Conservation (phyloP, 352 stramenopile genomes). For the Globisporangium uncinulatum region DNA sequence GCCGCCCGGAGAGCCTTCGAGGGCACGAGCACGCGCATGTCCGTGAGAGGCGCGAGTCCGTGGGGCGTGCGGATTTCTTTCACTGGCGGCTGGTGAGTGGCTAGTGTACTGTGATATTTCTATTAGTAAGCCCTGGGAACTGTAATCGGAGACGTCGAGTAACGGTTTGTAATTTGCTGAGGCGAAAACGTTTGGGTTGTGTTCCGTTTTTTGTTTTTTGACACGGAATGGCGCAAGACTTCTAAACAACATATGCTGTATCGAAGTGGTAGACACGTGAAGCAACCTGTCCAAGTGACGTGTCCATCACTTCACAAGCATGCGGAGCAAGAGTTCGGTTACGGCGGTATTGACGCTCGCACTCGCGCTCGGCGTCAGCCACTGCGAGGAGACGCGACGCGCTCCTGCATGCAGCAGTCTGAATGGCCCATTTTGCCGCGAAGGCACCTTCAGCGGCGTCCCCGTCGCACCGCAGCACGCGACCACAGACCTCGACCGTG, state of each 20-base stretch:
- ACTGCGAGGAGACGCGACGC: background rate
- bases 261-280: too few species aligned
- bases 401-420: constrained; percentile 44
- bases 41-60: background rate
- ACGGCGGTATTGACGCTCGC: constrained; percentile 12
- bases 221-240: background rate
- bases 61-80: background rate
- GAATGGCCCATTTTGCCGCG: constrained; percentile 62
- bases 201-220: too few species aligned
- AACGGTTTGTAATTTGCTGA: background rate
- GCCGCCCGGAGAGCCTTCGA: constrained; percentile 22
- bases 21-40: constrained; percentile 42
- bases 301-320: constrained; percentile 7
- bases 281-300: background rate
- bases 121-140: too few species aligned
- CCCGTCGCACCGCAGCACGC: constrained; percentile 31
- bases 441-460: constrained; percentile 17
- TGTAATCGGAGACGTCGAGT: too few species aligned
- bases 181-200: too few species aligned
- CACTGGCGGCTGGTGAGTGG: too few species aligned
- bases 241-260: background rate
- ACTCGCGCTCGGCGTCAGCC: background rate
- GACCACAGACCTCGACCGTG: constrained; percentile 29
- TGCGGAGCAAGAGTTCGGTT: constrained; percentile 6
- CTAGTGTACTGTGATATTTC: too few species aligned